Percentiles rank a stretch among this genome's conserved stretches.
These are phyloP conservation scores for Globisporangium cystogenes DNA, from an alignment of 352 stramenopile species.

Conservation along the genomic window DNA sequence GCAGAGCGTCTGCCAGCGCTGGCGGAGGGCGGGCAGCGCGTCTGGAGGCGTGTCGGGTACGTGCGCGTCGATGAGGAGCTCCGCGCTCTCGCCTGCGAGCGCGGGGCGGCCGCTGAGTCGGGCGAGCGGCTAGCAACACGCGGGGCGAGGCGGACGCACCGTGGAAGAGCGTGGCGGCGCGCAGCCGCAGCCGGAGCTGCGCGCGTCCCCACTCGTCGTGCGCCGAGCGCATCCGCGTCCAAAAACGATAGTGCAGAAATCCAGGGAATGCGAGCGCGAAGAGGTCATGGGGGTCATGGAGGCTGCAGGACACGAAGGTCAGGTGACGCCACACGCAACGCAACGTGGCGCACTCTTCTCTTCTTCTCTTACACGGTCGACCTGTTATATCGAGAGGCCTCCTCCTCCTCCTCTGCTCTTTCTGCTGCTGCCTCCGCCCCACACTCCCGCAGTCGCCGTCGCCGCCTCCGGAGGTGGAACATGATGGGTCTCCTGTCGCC, in stretches of 20 bases:
- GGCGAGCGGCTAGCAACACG: background rate
- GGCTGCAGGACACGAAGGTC: too few species aligned
- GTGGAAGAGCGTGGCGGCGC: slow-evolving; percentile 54
- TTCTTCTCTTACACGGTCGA: background rate
- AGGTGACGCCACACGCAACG: too few species aligned
- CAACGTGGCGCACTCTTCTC: background rate
- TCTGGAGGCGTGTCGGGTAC: background rate
- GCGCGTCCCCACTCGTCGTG: slow-evolving; percentile 64
- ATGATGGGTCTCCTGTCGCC: too few species aligned
- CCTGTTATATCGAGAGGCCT: background rate
- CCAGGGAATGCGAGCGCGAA: background rate
- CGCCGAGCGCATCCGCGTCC: slow-evolving; percentile 59
- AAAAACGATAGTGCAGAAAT: background rate
- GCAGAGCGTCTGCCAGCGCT: slow-evolving; percentile 38
- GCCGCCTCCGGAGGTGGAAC: too few species aligned
- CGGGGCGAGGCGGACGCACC: slow-evolving; percentile 15
- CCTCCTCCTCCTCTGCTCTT: background rate
- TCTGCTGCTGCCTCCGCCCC: background rate
- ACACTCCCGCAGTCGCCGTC: background rate
- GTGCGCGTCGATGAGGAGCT: slow-evolving; percentile 31
- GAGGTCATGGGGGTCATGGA: too few species aligned
- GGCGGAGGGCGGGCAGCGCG: slow-evolving; percentile 7
- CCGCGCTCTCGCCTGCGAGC: slow-evolving; percentile 34
- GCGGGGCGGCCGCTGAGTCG: background rate
- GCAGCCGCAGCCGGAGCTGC: slow-evolving; percentile 44